phyloP scores from a whole-genome alignment of 345 rosid genomes.

The Laguncularia racemosa region DNA sequence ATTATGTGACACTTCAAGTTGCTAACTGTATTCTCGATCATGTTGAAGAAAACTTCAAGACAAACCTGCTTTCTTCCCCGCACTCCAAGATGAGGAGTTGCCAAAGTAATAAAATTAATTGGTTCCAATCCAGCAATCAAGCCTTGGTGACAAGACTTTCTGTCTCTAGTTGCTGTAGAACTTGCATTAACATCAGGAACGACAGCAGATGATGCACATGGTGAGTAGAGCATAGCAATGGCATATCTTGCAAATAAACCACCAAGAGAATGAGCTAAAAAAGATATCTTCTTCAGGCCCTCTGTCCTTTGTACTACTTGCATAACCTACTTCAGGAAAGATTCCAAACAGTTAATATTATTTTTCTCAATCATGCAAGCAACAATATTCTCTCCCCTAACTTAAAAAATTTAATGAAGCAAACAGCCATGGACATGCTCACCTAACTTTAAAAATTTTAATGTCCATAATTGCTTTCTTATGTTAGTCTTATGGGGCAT shows the following conservation, averaged over 20 bases:
- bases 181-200: conserved; percentile 20
- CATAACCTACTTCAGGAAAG: conserved; percentile 38
- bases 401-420: no score
- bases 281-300: conserved; percentile 73
- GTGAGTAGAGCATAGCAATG: conserved; percentile 56
- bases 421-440: neutral
- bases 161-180: conserved; percentile 25
- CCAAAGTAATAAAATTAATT: conserved; percentile 87
- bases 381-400: neutral
- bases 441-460: no score
- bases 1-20: neutral
- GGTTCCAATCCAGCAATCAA: conserved; percentile 88
- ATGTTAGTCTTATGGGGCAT: no score
- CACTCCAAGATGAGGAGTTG: conserved; percentile 98
- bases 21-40: neutral
- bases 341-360: neutral
- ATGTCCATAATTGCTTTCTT: no score
- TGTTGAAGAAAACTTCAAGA: conserved; percentile 12
- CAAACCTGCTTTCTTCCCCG: conserved; percentile 96
- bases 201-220: conserved; percentile 19
- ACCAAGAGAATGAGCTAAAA: conserved; percentile 96
- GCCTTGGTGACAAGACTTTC: conserved; percentile 32
- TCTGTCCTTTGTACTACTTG: conserved; percentile 66
- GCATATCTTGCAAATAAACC: conserved; percentile 97
- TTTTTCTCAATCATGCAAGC: no score